These are phyloP conservation scores for Cladosporium cucumerinum DNA, from an alignment of 2,329 filamentous ascomycete species.

Conservation along the genomic window DNA sequence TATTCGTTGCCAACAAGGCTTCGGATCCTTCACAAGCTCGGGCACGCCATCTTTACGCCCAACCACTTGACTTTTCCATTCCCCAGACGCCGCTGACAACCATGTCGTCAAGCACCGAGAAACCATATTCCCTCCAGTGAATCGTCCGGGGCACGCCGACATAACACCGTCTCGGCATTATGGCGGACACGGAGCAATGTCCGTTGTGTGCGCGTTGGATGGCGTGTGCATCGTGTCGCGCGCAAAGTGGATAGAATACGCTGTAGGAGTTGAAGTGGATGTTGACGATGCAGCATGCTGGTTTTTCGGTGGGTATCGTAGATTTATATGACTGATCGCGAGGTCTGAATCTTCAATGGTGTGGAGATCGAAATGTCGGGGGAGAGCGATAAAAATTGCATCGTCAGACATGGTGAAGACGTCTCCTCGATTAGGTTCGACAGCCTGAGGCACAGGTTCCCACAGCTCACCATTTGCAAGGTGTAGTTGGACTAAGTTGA, in stretches of 20 bases:
- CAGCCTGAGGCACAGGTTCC: neutral
- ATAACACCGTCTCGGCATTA: slow-evolving; percentile 9
- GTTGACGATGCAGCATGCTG: neutral
- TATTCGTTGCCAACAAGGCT: neutral
- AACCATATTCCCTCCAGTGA: neutral
- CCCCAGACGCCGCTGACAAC: slow-evolving; percentile 15
- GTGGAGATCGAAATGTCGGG: neutral
- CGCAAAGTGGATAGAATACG: neutral
- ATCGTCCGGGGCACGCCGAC: neutral
- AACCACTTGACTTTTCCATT: neutral
- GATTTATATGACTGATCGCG: neutral
- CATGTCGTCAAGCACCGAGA: neutral
- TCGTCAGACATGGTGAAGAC: neutral
- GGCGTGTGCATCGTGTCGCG: neutral
- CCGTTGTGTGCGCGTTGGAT: neutral
- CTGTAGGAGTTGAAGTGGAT: neutral
- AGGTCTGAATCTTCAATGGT: neutral
- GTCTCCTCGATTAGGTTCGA: neutral
- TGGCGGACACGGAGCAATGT: neutral
- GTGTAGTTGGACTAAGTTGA: neutral
- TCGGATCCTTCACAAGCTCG: neutral
- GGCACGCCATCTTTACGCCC: neutral
- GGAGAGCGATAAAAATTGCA: neutral
- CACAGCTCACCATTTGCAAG: neutral
- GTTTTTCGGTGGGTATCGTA: neutral